Percentiles rank a stretch among this genome's conserved stretches.
Evolutionary conservation across 805 yeast genomes (phyloP).

Genomic region (Pichia eremophila): DNA sequence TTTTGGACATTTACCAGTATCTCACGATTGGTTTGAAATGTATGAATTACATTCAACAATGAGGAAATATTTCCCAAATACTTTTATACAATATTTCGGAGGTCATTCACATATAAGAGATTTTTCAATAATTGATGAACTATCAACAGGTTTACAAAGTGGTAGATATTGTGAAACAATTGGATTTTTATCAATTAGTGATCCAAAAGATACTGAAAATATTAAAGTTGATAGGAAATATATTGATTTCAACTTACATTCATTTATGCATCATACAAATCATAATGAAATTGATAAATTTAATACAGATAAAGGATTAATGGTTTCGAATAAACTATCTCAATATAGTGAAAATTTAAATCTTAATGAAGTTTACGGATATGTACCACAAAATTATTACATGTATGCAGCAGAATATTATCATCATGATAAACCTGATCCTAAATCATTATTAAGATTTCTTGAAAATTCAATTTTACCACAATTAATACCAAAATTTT

Average conservation of each 20-base stretch:
- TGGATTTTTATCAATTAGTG: constrained; percentile 65
- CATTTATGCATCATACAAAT: constrained; percentile 57
- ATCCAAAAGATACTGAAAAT: neutral
- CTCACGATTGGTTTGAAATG: constrained; percentile 46
- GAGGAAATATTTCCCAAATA: constrained; percentile 49
- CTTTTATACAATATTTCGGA: constrained; percentile 77
- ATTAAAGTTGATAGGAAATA: constrained; percentile 47
- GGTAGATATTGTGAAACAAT: constrained; percentile 90
- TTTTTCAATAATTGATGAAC: constrained; percentile 56
- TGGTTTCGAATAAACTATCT: constrained; percentile 35
- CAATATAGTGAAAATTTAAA: constrained; percentile 35
- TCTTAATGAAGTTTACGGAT: constrained; percentile 50
- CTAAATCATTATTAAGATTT: constrained; percentile 48
- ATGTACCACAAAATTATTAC: constrained; percentile 57
- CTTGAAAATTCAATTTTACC: constrained; percentile 45
- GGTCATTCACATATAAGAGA: constrained; percentile 94
- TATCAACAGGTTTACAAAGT: constrained; percentile 75
- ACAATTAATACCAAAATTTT: constrained; percentile 19
- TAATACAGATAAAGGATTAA: constrained; percentile 46
- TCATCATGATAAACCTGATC: constrained; percentile 21
- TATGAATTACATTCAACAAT: constrained; percentile 37
- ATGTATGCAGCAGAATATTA: constrained; percentile 56
- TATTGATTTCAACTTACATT: constrained; percentile 70
- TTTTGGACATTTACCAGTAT: constrained; percentile 73
- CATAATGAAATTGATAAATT: constrained; percentile 27